phyloP scores from a whole-genome alignment of 495 filamentous ascomycete species.

The Pseudevernia furfuracea region DNA sequence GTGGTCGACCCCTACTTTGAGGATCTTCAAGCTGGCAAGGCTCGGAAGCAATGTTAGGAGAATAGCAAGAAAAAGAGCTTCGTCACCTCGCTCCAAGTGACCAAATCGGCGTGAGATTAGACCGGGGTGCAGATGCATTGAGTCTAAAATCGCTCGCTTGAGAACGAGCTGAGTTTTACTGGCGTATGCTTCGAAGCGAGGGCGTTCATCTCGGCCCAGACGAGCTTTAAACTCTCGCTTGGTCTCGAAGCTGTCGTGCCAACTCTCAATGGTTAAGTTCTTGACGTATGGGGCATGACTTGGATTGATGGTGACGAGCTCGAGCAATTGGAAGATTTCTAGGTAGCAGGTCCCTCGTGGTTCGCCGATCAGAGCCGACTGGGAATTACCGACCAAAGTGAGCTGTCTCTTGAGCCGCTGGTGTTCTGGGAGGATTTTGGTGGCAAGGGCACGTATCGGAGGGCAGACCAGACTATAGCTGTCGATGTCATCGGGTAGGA shows the following conservation, averaged over 20 bases:
- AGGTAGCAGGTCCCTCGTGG: not conserved
- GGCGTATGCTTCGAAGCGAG: not conserved
- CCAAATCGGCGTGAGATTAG: not conserved
- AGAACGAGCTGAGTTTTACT: not conserved
- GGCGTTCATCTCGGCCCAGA: not conserved
- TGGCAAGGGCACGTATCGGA: no score
- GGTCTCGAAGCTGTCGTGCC: not conserved
- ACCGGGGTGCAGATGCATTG: not conserved
- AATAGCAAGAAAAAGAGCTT: not conserved
- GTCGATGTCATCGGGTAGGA: not conserved
- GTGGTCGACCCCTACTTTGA: not conserved
- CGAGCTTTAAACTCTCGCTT: not conserved
- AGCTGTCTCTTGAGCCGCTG: not conserved
- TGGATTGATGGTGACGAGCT: not conserved
- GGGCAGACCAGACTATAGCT: not conserved
- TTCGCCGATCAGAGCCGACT: not conserved
- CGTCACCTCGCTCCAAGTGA: not conserved
- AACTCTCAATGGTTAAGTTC: not conserved
- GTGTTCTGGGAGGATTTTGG: not conserved
- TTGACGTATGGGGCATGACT: not conserved
- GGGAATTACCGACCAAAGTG: not conserved
- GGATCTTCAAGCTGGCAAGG: not conserved
- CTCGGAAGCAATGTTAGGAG: not conserved
- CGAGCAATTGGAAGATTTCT: not conserved
- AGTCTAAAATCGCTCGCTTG: not conserved